Conservation (phyloP, 352 stramenopile species). For the Halophytophthora polymorphica region DNA sequence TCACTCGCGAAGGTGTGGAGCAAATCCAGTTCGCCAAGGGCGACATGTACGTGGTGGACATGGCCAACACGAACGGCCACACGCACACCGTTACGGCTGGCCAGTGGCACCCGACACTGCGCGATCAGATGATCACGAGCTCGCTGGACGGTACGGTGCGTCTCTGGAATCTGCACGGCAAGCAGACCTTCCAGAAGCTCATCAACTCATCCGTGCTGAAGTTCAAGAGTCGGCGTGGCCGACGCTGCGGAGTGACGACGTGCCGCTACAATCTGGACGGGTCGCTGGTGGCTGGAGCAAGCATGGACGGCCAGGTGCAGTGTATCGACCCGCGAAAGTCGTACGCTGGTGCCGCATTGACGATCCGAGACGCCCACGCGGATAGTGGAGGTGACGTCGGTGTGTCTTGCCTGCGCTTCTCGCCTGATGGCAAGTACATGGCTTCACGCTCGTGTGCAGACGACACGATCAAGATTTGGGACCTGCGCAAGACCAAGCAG, state of each 20-base stretch:
- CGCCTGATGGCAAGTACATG: conserved; percentile 54
- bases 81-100: conserved; percentile 72
- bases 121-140: conserved; percentile 78
- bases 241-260: conserved; percentile 66
- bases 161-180: conserved; percentile 68
- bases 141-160: conserved; percentile 79
- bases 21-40: conserved; percentile 79
- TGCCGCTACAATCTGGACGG: conserved; percentile 71
- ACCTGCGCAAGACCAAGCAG: conserved; percentile 58
- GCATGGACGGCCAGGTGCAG: conserved; percentile 78
- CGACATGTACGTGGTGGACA: conserved; percentile 88
- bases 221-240: conserved; percentile 74
- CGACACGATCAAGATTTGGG: conserved; percentile 82
- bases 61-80: conserved; percentile 81
- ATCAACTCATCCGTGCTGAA: conserved; percentile 83
- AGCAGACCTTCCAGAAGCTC: conserved; percentile 73
- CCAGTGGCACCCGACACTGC: conserved; percentile 61
- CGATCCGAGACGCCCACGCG: conserved; percentile 67
- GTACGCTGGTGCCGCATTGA: conserved; percentile 59
- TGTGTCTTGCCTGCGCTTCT: conserved; percentile 76
- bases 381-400: conserved; percentile 65
- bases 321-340: conserved; percentile 71
- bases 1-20: conserved; percentile 74
- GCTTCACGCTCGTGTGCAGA: conserved; percentile 73
- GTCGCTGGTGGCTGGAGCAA: conserved; percentile 54